These are phyloP conservation scores for Phaseolus coccineus DNA, from an alignment of 331 rosid genomes.

Conservation along the genomic window DNA sequence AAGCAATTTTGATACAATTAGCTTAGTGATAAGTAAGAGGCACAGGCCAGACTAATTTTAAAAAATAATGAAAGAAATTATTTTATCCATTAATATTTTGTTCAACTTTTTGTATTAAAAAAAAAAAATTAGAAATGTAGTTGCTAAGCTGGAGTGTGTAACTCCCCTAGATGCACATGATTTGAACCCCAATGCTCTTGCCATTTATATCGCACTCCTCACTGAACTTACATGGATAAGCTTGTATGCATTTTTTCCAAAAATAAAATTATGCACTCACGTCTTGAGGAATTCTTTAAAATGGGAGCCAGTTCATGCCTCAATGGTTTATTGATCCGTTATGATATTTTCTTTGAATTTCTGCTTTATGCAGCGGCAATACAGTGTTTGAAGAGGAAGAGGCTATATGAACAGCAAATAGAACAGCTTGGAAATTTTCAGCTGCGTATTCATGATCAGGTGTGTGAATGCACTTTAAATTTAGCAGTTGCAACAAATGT, in stretches of 20 bases:
- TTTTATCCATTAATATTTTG: neutral
- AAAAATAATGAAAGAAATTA: neutral
- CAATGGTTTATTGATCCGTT: neutral
- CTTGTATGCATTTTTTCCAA: neutral
- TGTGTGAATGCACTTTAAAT: slow-evolving; percentile 48
- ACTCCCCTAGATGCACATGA: neutral
- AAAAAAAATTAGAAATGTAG: neutral
- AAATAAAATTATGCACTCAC: neutral
- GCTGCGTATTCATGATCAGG: slow-evolving; percentile 98
- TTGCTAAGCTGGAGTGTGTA: neutral
- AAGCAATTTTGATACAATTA: neutral
- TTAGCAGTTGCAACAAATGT: neutral
- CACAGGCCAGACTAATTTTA: neutral
- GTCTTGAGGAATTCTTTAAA: slow-evolving; percentile 1
- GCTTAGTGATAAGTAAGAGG: neutral
- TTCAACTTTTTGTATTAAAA: neutral
- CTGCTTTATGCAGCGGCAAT: slow-evolving; percentile 77
- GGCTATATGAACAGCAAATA: slow-evolving; percentile 91
- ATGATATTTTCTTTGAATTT: slow-evolving; percentile 25
- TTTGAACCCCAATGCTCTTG: neutral
- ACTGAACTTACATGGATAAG: slow-evolving; percentile 22
- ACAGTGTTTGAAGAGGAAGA: slow-evolving; percentile 96
- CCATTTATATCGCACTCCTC: neutral
- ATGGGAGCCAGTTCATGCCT: neutral
- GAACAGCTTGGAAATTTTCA: slow-evolving; percentile 99